Conservation (phyloP, 2,329 filamentous ascomycete species). For the Fusarium kyushuense region DNA sequence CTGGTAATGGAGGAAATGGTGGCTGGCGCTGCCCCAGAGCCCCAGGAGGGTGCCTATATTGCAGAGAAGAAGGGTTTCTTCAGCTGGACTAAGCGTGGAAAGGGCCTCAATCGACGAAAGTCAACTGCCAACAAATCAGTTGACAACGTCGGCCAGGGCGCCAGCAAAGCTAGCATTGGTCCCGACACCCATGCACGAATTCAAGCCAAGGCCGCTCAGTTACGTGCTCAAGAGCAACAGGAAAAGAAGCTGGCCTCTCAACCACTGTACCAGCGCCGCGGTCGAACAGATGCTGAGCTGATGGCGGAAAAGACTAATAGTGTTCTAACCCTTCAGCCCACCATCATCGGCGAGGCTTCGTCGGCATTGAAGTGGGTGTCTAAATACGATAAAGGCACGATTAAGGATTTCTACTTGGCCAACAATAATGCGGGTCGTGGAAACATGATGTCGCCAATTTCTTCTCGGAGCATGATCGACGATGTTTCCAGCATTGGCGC, state of each 20-base stretch:
- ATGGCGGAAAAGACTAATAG: slow-evolving; percentile 85
- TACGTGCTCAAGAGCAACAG: slow-evolving; percentile 78
- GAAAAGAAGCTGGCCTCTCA: slow-evolving; percentile 61
- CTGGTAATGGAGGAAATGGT: slow-evolving; percentile 96
- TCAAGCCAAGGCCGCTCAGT: slow-evolving; percentile 86
- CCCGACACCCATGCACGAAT: slow-evolving; percentile 94
- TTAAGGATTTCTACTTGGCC: slow-evolving; percentile 86
- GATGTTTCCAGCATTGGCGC: slow-evolving; percentile 19
- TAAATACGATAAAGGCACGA: slow-evolving; percentile 90
- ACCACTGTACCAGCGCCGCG: slow-evolving; percentile 59
- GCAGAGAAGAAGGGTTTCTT: slow-evolving; percentile 97
- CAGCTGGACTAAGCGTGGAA: slow-evolving; percentile 81
- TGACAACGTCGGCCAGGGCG: slow-evolving; percentile 59
- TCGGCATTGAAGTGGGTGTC: slow-evolving; percentile 97
- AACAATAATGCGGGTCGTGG: slow-evolving; percentile 80
- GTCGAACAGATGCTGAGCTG: slow-evolving; percentile 67
- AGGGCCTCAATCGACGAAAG: slow-evolving; percentile 73
- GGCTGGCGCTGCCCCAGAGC: slow-evolving; percentile 88
- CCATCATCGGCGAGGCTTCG: slow-evolving; percentile 86
- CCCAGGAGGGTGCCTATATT: slow-evolving; percentile 87
- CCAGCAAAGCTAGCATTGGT: slow-evolving; percentile 85
- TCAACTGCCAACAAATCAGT: slow-evolving; percentile 73
- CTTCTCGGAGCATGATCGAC: slow-evolving; percentile 52
- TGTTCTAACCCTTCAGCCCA: slow-evolving; percentile 86
- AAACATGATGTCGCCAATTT: slow-evolving; percentile 51